Conservation (phyloP, 352 stramenopile genomes). For the Thalassiosira exigua region DNA sequence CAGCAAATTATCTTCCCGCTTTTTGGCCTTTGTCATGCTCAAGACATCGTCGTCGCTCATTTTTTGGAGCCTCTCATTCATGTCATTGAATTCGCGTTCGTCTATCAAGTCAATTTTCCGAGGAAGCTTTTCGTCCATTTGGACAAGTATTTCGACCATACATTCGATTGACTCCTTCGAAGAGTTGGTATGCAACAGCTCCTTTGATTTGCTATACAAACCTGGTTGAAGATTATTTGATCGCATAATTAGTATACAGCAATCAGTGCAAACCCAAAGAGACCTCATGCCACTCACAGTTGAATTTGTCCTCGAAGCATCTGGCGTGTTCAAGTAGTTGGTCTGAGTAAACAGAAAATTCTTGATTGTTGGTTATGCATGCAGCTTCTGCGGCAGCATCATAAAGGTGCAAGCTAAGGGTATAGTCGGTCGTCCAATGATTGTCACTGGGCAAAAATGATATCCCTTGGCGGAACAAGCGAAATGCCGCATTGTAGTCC, state of each 20-base stretch:
- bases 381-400: slow-evolving; percentile 17
- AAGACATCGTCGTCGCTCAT: background rate
- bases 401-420: slow-evolving; percentile 3
- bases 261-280: too few relatives aligned
- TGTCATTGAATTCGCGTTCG: too few relatives aligned
- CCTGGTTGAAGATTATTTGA: too few relatives aligned
- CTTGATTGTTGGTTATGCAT: slow-evolving; percentile 5
- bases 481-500: slow-evolving; percentile 18
- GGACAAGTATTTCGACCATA: too few relatives aligned
- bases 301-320: slow-evolving; percentile 20
- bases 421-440: slow-evolving; percentile 14
- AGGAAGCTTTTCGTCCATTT: too few relatives aligned
- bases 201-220: too few relatives aligned
- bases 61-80: background rate
- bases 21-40: slow-evolving; percentile 11
- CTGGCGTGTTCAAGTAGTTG: background rate
- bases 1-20: slow-evolving; percentile 13
- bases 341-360: background rate
- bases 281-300: background rate
- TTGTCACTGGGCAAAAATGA: slow-evolving; percentile 15
- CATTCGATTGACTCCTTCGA: too few relatives aligned
- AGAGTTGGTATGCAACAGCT: too few relatives aligned
- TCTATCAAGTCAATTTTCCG: too few relatives aligned
- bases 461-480: slow-evolving; percentile 23
- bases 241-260: too few relatives aligned